Conservation (phyloP, 2,329 filamentous ascomycete genomes). For the Fusarium devonianum region DNA sequence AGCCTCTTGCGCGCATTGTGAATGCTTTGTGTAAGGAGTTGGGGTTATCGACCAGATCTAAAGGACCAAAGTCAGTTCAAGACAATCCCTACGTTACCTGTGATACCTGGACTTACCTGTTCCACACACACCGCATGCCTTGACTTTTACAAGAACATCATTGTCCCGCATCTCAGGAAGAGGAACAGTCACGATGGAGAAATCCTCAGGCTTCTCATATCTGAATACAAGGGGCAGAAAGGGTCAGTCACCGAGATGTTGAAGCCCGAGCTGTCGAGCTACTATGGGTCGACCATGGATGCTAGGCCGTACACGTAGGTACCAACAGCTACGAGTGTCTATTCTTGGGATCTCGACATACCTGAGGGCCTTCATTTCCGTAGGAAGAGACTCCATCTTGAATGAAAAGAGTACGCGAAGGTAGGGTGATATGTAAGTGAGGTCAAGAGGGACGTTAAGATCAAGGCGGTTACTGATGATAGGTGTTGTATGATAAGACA, state of each 20-base stretch:
- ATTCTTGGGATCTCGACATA: slow-evolving; percentile 44
- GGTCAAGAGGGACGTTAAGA: neutral
- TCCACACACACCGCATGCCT: slow-evolving; percentile 70
- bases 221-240: slow-evolving; percentile 37
- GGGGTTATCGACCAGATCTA: slow-evolving; percentile 48
- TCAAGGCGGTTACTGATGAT: neutral
- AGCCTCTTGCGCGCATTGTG: slow-evolving; percentile 2
- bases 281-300: slow-evolving; percentile 29
- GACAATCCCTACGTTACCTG: neutral
- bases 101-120: slow-evolving; percentile 53
- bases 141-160: slow-evolving; percentile 71
- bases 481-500: neutral
- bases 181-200: slow-evolving; percentile 67
- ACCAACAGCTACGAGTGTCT: slow-evolving; percentile 8
- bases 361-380: slow-evolving; percentile 69
- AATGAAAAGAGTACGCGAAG: neutral
- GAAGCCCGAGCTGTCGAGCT: slow-evolving; percentile 3
- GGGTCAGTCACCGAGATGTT: slow-evolving; percentile 13
- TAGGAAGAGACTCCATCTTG: slow-evolving; percentile 53
- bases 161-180: slow-evolving; percentile 66
- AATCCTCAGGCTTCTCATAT: slow-evolving; percentile 69
- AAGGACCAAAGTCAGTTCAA: slow-evolving; percentile 32
- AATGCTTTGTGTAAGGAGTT: neutral
- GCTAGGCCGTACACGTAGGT: slow-evolving; percentile 6
- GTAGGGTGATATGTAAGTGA: neutral